Evolutionary conservation across 768 basidiomycete species (phyloP), one percentile per base, ranked within the genome.

Genomic region (Fomitopsis serialis): DNA sequence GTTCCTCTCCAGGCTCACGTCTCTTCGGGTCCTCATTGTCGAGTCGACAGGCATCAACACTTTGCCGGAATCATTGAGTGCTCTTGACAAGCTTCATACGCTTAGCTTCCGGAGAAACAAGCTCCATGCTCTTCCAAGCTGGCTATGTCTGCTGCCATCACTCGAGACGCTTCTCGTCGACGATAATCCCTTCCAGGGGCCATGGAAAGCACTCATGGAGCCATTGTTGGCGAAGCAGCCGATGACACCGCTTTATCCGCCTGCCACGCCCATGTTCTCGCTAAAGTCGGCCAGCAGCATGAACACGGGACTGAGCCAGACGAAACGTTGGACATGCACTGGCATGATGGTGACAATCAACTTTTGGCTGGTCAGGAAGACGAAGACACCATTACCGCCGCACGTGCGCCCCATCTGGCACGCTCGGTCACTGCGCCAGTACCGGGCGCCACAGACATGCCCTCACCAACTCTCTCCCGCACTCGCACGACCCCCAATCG

Each of bases 161-260:
- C 74, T 99, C 45, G 92, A 96, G 68, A 88, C 85, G 1, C 73
- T 99, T 2, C 87, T 87, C 59, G 82, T 99, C n/a, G 96, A 98
- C 58, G 88, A 85, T 17, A 99, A 99, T 67, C 93, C 95, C 8
- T 98, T 99, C 70, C 89, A 91, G 61, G 90, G 89, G 8, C 90
- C 92, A 1, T 97, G 94, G 92, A 84, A 87, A 64, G 85, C 89
- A 29, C 75, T 99, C 50, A 84, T 97, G 23, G 89, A 88, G 53
- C 92, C 94, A 0, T 74, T 98, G 45, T 74, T 94, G 9, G 77
- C 84, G 49, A 83, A 83, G 63, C 66, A 72, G 22, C 80, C 84
- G 23, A 69, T 76, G 62, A 78, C 80, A 1, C 85, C 85, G 22
- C 67, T 75, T 29, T 86, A 82, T 69, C 84, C 85, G 37, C 81